These are phyloP conservation scores for Platanthera zijinensis DNA, from an alignment of 106 monocot genomes.

Conservation along the genomic window DNA sequence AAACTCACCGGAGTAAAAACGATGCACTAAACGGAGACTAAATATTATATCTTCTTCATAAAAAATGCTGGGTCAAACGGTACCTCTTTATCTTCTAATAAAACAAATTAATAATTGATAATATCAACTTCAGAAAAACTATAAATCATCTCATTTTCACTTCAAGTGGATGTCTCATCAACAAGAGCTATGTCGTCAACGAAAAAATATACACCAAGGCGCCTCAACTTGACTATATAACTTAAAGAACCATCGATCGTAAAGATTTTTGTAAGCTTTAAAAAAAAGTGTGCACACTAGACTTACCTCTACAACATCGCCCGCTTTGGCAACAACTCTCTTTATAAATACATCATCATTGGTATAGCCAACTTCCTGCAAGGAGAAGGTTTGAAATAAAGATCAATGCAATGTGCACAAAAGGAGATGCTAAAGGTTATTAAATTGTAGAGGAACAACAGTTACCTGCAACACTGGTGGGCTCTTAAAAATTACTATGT, in stretches of 20 bases:
- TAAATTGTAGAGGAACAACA: neutral
- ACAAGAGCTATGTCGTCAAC: too few species aligned
- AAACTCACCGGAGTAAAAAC: too few species aligned
- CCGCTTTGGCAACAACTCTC: constrained; percentile 84
- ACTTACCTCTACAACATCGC: constrained; percentile 89
- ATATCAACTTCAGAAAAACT: too few species aligned
- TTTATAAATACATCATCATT: constrained; percentile 98
- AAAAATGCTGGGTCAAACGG: too few species aligned
- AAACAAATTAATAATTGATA: too few species aligned
- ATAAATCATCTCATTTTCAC: too few species aligned
- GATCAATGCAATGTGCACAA: neutral
- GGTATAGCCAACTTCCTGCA: constrained; percentile 89
- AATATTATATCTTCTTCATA: too few species aligned
- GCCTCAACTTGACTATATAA: too few species aligned
- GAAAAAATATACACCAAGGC: too few species aligned
- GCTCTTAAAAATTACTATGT: constrained; percentile 97
- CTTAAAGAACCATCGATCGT: neutral
- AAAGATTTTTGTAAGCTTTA: neutral
- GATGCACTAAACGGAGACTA: too few species aligned
- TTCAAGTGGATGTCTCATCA: too few species aligned
- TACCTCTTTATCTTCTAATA: too few species aligned
- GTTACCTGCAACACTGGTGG: constrained; percentile 90
- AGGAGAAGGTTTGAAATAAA: neutral
- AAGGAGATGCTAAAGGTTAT: neutral
- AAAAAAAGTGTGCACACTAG: neutral